phyloP scores from a whole-genome alignment of 2,329 filamentous ascomycete genomes.

The Ascochyta fabae region DNA sequence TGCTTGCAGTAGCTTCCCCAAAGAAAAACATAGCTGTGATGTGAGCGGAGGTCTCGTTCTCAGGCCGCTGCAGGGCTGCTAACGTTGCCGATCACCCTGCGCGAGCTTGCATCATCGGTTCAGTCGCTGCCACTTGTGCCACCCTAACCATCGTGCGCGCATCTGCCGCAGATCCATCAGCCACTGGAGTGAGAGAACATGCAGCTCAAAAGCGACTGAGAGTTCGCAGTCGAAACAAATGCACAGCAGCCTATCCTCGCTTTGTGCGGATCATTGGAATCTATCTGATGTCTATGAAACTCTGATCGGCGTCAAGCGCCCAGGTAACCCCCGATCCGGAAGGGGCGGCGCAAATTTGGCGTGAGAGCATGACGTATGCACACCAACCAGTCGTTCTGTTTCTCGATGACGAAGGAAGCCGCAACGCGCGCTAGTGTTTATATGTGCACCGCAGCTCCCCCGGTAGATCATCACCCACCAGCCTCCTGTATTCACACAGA shows the following conservation, averaged over 20 bases:
- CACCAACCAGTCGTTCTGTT: slow-evolving; percentile 8
- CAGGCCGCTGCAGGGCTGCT: slow-evolving; percentile 11
- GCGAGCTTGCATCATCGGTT: slow-evolving; percentile 12
- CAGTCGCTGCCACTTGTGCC: slow-evolving; percentile 3
- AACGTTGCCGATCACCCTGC: slow-evolving; percentile 11
- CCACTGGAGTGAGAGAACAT: background rate
- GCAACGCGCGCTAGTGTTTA: slow-evolving; percentile 16
- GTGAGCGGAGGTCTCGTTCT: slow-evolving; percentile 7
- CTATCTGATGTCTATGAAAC: slow-evolving; percentile 3
- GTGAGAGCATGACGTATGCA: slow-evolving; percentile 13
- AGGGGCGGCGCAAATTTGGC: slow-evolving; percentile 5
- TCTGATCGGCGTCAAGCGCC: slow-evolving; percentile 16
- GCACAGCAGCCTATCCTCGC: slow-evolving; percentile 11
- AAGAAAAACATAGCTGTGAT: slow-evolving; percentile 7
- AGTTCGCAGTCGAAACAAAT: slow-evolving; percentile 2
- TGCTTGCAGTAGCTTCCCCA: slow-evolving; percentile 15
- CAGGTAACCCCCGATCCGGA: slow-evolving; percentile 12
- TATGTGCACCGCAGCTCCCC: slow-evolving; percentile 18
- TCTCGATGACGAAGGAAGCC: slow-evolving; percentile 19
- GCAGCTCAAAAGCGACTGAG: background rate
- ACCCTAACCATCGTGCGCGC: background rate
- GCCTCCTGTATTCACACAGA: slow-evolving; percentile 6
- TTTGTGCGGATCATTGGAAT: slow-evolving; percentile 11
- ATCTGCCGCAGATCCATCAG: background rate
- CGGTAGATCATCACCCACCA: slow-evolving; percentile 9